Conservation (phyloP, 2,329 filamentous ascomycete genomes). For the Fusarium caatingaense region DNA sequence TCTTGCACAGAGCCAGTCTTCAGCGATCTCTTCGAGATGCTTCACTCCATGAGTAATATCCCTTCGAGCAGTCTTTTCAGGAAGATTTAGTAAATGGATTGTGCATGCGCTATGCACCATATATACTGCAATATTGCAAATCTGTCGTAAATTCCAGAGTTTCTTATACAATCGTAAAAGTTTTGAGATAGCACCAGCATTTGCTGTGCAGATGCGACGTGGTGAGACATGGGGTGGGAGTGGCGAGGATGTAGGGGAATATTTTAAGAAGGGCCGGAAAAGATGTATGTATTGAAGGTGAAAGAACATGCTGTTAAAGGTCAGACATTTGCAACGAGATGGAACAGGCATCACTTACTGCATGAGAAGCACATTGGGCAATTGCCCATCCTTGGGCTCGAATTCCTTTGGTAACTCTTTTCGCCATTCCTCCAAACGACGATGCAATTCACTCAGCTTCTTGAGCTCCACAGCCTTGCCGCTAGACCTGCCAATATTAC, state of each 20-base stretch:
- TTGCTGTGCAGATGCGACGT: conserved; percentile 88
- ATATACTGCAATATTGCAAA: conserved; percentile 96
- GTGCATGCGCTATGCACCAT: conserved; percentile 95
- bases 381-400: conserved; percentile 87
- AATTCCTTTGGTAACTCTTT: conserved; percentile 85
- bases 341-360: conserved; percentile 73
- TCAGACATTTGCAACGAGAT: conserved; percentile 11
- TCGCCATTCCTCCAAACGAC: conserved; percentile 89
- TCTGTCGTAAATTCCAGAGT: conserved; percentile 88
- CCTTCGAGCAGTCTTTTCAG: conserved; percentile 88
- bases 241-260: conserved; percentile 82
- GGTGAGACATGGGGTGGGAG: conserved; percentile 90
- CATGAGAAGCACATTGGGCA: conserved; percentile 82
- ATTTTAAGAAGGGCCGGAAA: conserved; percentile 94
- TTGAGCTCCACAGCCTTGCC: conserved; percentile 89
- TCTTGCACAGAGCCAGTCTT: conserved; percentile 91
- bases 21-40: conserved; percentile 93
- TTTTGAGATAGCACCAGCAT: conserved; percentile 90
- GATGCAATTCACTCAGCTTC: conserved; percentile 91
- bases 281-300: conserved; percentile 95
- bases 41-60: conserved; percentile 92
- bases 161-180: conserved; percentile 95
- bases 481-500: conserved; percentile 68
- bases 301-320: conserved; percentile 85
- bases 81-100: conserved; percentile 91